Evolutionary conservation across 768 basidiomycete genomes (phyloP), one percentile per base, ranked within the genome.

Genomic region (Hygrocybe coccinea): DNA sequence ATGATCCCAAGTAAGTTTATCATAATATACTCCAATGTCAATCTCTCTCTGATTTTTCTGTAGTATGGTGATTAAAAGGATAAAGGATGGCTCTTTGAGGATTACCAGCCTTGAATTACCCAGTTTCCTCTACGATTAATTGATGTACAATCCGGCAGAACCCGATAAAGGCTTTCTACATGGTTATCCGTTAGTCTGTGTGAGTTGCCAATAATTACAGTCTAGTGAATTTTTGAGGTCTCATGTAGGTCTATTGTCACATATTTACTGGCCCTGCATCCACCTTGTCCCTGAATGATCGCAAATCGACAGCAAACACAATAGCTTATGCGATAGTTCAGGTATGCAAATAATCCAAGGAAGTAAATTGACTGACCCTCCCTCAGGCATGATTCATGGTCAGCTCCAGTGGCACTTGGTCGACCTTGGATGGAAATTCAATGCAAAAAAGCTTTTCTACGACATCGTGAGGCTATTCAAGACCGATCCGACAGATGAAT

Each of bases 311-410:
- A 1, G 59, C 66, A 1, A 56, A 66, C 5, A 61, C 64, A 3
- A 66, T 71, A 50, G 70, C 67, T 17, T 71, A 71, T 55, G 63
- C 64, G 6, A 67, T 65, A 11, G 62, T 65, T 14, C 61, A 61
- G 55, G 70, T 71, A 56, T 19, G 59, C 56, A 43, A 46, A 24
- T 46, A 19, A n/a, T 46, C 11, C n/a, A 46, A 17, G 11, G n/a
- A 46, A 12, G 11, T n/a, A 19, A 2, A 19, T 24, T 46, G 14
- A 19, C 34, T 41, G 50, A 24, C 38, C 48, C 49, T 35, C 52
- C n/a, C 52, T 24, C 51, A 62, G 65, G 56, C 62, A 19, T 60
- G 63, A 39, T 64, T 66, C 55, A 58, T 57, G 25, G 39, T 68
- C 11, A 60, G 22, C 56, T 11, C 55, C 50, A 33, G 59, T 53